Conservation (phyloP, 257 asterid genomes). For the Marsdenia floribunda region DNA sequence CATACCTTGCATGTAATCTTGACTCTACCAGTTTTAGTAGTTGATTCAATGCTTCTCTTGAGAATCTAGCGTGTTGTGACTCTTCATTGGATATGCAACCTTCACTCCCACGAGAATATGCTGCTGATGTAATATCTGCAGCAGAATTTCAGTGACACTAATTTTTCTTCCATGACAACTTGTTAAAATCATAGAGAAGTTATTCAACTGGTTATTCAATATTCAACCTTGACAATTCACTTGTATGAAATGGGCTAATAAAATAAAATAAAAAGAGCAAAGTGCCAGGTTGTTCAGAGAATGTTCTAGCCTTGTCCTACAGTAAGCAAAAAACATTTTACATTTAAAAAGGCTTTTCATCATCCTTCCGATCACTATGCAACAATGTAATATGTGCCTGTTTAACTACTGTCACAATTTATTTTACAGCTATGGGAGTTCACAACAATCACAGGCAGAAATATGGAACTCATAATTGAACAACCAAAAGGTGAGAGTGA, state of each 20-base stretch:
- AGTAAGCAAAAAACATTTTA: background rate
- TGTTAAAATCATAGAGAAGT: background rate
- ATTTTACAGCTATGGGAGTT: background rate
- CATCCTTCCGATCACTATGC: background rate
- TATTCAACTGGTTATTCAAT: background rate
- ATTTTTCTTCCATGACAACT: background rate
- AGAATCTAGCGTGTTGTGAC: conserved; percentile 35
- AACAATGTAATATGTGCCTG: background rate
- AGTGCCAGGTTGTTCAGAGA: background rate
- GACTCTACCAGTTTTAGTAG: conserved; percentile 58
- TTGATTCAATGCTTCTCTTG: conserved; percentile 57
- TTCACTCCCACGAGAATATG: conserved; percentile 27
- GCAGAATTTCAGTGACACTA: conserved; percentile 9
- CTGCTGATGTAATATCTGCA: conserved; percentile 49
- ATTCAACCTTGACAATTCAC: background rate
- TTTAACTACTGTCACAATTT: background rate
- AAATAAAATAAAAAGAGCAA: background rate
- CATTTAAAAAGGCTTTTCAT: background rate
- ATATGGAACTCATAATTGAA: background rate
- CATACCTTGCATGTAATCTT: conserved; percentile 49
- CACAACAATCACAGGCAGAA: background rate
- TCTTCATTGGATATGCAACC: conserved; percentile 40
- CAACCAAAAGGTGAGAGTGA: background rate
- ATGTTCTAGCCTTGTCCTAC: background rate
- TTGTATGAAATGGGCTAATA: background rate